Percentiles rank a stretch among this genome's conserved stretches.
Evolutionary conservation across 2,329 filamentous ascomycete species (phyloP).

Genomic region (Colletotrichum sp.): DNA sequence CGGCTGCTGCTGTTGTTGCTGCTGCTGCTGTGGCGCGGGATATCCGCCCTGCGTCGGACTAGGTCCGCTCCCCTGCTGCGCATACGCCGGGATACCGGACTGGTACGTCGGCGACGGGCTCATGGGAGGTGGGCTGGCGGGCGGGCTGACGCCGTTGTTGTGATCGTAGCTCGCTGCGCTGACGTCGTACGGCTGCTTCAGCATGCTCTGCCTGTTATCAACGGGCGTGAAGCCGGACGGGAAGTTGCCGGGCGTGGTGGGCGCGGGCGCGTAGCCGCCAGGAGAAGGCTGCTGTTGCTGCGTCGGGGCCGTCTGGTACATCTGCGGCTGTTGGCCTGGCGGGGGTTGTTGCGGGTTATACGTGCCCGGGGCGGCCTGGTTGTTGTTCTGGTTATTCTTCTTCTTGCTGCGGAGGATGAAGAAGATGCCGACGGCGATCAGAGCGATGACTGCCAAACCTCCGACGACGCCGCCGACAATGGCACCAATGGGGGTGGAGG

Average conservation of each 20-base stretch:
- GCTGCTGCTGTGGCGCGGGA: background rate
- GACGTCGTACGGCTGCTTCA: slow-evolving; percentile 21
- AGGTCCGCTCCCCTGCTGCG: background rate
- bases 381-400: slow-evolving; percentile 15
- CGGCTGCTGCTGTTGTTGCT: background rate
- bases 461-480: slow-evolving; percentile 44
- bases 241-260: background rate
- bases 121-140: slow-evolving; percentile 25
- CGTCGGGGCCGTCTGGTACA: slow-evolving; percentile 21
- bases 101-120: slow-evolving; percentile 16
- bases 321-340: background rate
- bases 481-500: slow-evolving; percentile 32
- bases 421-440: slow-evolving; percentile 31
- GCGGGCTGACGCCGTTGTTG: slow-evolving; percentile 19
- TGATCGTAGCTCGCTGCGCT: slow-evolving; percentile 16
- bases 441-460: slow-evolving; percentile 33
- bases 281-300: slow-evolving; percentile 24
- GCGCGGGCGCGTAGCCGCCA: slow-evolving; percentile 14
- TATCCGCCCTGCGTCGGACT: slow-evolving; percentile 1
- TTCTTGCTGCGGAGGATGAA: slow-evolving; percentile 31
- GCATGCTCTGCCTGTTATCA: slow-evolving; percentile 25
- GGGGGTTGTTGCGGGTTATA: slow-evolving; percentile 7
- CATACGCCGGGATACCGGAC: slow-evolving; percentile 7
- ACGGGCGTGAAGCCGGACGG: slow-evolving; percentile 16
- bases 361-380: background rate